Evolutionary conservation across 352 stramenopile species (phyloP), one percentile per base, ranked within the genome.

Genomic region (Thraustotheca clavata): DNA sequence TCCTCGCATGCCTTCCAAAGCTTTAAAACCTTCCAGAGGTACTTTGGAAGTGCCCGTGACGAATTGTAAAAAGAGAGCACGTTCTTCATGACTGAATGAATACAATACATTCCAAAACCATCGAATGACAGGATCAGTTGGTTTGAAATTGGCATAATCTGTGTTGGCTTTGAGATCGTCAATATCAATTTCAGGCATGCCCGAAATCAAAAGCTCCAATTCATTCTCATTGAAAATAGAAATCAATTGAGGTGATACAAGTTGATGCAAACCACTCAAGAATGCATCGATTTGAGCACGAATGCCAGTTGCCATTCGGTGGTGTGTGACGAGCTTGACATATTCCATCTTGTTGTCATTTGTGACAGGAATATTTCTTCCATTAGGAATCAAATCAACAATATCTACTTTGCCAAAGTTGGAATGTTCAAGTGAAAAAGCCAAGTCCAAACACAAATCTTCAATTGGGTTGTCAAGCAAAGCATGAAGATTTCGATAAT

Each of bases 291-390:
- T 90, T 59, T 96, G 97, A 70, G 95, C 89, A 14, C 92, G 86
- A 67, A 99, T 99, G 24, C 93, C 91, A 24, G 94, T 98, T 33
- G 97, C 98, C 96, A 99, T 99, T n/a, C 96, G 87, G 76, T 99
- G 95, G 71, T 99, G 90, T 49, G 95, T 98, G 60, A 99, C 94
- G 4, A 96, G 69, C 57, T 94, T 86, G 9, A 96, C 86, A 66
- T 97, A 98, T 48, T 96, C 86, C 74, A 94, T 88, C 77, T 97
- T 97, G 83, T 97, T 98, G 18, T 80, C 87, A 52, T 97, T 86
- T 1, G 89, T 96, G 3, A 98, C 93, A 4, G 59, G 50, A 26
- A 97, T 74, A 61, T 96, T 69, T 14, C 79, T 76, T 6, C 92
- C 93, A 33, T 93, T 90, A 1, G 89, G 88, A 36, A 95, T 90